Conservation (phyloP, 2,329 filamentous ascomycete species). For the Leptographium lundbergii region DNA sequence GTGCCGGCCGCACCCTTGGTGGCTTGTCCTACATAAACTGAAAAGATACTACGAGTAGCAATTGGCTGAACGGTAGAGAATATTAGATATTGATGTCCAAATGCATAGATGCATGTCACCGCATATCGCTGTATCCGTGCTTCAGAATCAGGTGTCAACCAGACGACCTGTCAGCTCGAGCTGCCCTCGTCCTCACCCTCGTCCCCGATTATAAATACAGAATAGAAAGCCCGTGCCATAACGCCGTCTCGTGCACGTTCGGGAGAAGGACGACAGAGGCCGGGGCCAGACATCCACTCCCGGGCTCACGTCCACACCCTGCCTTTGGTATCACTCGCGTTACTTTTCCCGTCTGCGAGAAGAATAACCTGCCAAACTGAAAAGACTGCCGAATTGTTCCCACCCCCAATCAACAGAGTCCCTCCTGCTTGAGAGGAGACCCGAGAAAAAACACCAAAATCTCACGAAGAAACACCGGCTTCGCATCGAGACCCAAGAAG, state of each 20-base stretch:
- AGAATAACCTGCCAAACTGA: background rate
- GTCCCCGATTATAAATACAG: background rate
- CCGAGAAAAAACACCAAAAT: background rate
- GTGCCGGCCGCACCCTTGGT: background rate
- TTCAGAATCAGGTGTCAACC: background rate
- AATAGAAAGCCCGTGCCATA: background rate
- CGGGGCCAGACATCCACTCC: background rate
- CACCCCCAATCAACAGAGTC: background rate
- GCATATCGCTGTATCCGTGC: too few relatives aligned
- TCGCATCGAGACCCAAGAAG: background rate
- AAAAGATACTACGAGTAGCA: too few relatives aligned
- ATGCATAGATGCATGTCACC: background rate
- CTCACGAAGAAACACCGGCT: background rate
- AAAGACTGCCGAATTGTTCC: background rate
- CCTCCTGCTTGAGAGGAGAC: background rate
- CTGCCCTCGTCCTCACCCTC: background rate
- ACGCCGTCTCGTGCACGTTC: background rate
- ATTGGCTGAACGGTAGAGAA: too few relatives aligned
- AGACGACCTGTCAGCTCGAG: background rate
- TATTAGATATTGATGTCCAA: too few relatives aligned
- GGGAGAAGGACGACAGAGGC: background rate
- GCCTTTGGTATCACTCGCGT: background rate
- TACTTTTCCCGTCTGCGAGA: background rate
- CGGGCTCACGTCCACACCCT: background rate
- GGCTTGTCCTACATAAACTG: background rate